Evolutionary conservation across 306 rosid species (phyloP), one percentile per base, ranked within the genome.

Genomic region (Cucurbita pepo): DNA sequence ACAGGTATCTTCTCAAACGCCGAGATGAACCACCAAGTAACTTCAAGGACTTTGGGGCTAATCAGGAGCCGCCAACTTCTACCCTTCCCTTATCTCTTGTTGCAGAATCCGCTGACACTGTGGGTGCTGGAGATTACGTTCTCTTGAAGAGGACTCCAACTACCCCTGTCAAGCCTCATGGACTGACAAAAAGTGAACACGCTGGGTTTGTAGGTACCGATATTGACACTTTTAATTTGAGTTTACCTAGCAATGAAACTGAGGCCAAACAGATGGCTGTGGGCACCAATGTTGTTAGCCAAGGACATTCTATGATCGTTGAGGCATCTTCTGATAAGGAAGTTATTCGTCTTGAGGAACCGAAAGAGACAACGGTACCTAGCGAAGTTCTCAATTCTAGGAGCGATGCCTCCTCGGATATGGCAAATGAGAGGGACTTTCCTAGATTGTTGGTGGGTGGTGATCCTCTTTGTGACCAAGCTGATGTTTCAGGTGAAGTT

Each of bases 1-100:
- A 91, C 61, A 91, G 80, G 78, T 95, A 95, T 76, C 91, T 95
- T 76, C 84, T 95, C 73, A 91, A 91, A 83, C 88, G 96, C 76
- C 81, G 99, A 84, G 97, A 95, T 72, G 97, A 91, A 76, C 34
- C 88, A 76, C 34, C 88, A 4, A 55, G 60, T 57, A 72, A 78
- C 73, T 66, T 47, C 50, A 78, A 71, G 58, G 54, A 59, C 38
- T 54, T 76, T 22, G 75, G 47, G 52, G 60, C 15, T 48, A 64
- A 11, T 22, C 84, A 62, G n/a, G 83, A 73, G 56, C 85, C 73
- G 73, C 65, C 67, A 56, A 79, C 76, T 60, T 73, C 86, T 51
- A 52, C 91, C 21, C 81, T 71, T 77, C 81, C 86, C 56, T 79
- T 69, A 55, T 85, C 81, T 50, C 62, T 15, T 75, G 51, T 36